Evolutionary conservation across 495 filamentous ascomycete genomes (phyloP), one percentile per base, ranked within the genome.

Genomic region (Hypoxylon fuscum): DNA sequence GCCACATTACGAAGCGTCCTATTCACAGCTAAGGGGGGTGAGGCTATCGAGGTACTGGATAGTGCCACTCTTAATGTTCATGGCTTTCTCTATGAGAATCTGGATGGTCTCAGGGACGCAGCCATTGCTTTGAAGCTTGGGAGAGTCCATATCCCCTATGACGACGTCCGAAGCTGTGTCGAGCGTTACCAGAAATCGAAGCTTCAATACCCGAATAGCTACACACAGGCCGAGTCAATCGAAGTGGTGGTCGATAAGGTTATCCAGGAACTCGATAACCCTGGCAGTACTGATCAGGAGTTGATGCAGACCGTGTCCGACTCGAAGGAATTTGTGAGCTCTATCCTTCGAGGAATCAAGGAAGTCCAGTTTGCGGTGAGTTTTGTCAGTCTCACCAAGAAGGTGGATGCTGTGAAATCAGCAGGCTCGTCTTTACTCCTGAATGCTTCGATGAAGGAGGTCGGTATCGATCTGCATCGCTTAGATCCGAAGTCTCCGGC

Each of bases 321-420:
- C 66, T 97, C 91, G 0, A 96, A 91, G 65, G 93, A 96, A 52
- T 93, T 99, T 64, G 83, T 92, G 32, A 91, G 90, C 70, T 97
- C 94, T 5, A 84, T 97, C 21, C 81, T 99, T 17, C 87, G 91
- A 45, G 95, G 95, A 32, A 90, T 99, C 40, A 93, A 96, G 70
- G 95, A 98, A 72, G 88, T 99, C 12, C 95, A 98, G 76, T 90
- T 98, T 68, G 95, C 95, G 5, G 82, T 97, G 72, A 96, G 95
- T 75, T 96, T 94, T 73, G 85, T 97, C 66, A 87, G 94, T 9
- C 75, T 98, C 57, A 92, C 92, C 18, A 92, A 90, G 70, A 85
- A 85, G 59, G 80, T 98, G 23, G 80, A 85, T 22, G 78, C 84
- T 9, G 74, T 90, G 42, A 85, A 87, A 60, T 76, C 87, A 20